Conservation (phyloP, 2,329 filamentous ascomycete species). For the Epicoccum nigrum region DNA sequence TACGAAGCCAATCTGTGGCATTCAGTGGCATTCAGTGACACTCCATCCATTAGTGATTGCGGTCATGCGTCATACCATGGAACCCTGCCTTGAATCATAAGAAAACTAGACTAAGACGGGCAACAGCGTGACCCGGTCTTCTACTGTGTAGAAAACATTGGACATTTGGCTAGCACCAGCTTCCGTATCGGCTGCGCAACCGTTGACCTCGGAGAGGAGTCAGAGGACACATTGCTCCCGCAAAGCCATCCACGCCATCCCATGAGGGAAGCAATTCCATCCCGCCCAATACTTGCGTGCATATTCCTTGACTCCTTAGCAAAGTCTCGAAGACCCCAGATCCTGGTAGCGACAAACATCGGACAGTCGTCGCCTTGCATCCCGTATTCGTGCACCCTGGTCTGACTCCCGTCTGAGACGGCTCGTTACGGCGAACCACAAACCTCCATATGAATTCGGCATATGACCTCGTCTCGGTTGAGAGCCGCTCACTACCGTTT, state of each 20-base stretch:
- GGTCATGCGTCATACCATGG: not conserved
- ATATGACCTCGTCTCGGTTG: conserved; percentile 30
- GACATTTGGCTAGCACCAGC: not conserved
- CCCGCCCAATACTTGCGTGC: conserved; percentile 18
- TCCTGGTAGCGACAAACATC: conserved; percentile 15
- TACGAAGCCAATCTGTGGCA: not conserved
- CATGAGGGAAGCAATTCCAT: conserved; percentile 3
- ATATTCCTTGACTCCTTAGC: conserved; percentile 9
- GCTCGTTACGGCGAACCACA: conserved; percentile 17
- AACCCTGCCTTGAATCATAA: not conserved
- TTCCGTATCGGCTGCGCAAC: not conserved
- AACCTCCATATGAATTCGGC: conserved; percentile 26
- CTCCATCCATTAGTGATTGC: not conserved
- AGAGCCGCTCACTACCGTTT: conserved; percentile 29
- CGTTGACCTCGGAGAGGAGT: conserved; percentile 1
- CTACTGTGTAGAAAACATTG: not conserved
- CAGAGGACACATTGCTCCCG: conserved; percentile 9
- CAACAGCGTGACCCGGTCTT: not conserved
- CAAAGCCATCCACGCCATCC: not conserved
- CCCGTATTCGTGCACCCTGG: conserved; percentile 14
- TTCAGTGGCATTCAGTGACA: no score
- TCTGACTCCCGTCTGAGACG: conserved; percentile 13
- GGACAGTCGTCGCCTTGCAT: conserved; percentile 12
- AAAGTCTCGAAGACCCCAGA: conserved; percentile 11
- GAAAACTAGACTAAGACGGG: not conserved